Percentiles rank a stretch among this genome's conserved stretches.
phyloP scores from a whole-genome alignment of 192 early-diverging fungal genomes.

The Linnemannia zychae region DNA sequence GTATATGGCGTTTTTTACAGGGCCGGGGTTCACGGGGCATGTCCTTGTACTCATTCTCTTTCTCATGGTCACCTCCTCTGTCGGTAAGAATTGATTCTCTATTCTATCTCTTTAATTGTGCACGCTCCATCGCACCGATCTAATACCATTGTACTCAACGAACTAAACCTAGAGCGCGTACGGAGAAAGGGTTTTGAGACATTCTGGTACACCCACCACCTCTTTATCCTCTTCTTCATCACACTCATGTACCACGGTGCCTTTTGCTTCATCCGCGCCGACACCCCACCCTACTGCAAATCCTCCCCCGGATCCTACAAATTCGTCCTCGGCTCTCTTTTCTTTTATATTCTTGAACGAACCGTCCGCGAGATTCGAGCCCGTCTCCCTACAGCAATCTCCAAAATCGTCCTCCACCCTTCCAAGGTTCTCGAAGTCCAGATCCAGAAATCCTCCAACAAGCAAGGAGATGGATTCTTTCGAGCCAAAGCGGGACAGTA shows the following conservation, averaged over 20 bases:
- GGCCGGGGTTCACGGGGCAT: constrained; percentile 87
- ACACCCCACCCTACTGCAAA: constrained; percentile 73
- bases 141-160: neutral
- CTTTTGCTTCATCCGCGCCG: constrained; percentile 86
- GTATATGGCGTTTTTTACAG: constrained; percentile 69
- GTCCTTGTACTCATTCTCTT: constrained; percentile 80
- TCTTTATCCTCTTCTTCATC: constrained; percentile 89
- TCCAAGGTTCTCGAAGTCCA: constrained; percentile 87
- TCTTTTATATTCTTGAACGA: constrained; percentile 81
- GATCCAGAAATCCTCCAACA: constrained; percentile 72
- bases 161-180: constrained; percentile 20
- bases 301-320: constrained; percentile 86
- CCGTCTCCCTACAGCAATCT: constrained; percentile 73
- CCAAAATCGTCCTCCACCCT: constrained; percentile 88
- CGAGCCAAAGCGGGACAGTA: constrained; percentile 77
- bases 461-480: constrained; percentile 14
- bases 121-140: too few relatives aligned
- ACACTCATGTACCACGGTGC: constrained; percentile 84
- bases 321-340: constrained; percentile 77
- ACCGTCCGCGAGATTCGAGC: constrained; percentile 79
- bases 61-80: constrained; percentile 82
- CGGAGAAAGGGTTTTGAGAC: constrained; percentile 78
- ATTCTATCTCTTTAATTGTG: too few relatives aligned
- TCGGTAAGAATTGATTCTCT: constrained; percentile 46
- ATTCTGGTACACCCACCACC: constrained; percentile 91